These are phyloP conservation scores for Corinectria fuckeliana DNA, from an alignment of 2,329 filamentous ascomycete genomes.

Conservation along the genomic window DNA sequence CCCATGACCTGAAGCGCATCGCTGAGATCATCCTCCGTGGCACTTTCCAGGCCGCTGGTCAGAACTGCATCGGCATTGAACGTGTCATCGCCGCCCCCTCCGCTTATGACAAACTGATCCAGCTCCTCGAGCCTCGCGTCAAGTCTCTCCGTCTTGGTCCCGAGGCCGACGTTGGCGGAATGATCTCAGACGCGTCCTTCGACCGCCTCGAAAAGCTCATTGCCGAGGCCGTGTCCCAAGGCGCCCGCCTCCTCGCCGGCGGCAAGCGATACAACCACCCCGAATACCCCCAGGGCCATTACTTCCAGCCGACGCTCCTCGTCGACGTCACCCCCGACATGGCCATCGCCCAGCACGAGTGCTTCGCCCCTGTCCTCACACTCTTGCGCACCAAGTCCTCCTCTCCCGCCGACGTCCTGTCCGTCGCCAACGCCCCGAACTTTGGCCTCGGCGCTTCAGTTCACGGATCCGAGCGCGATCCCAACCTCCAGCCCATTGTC, in stretches of 20 bases:
- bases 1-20: constrained; percentile 71
- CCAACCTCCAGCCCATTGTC: constrained; percentile 69
- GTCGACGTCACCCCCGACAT: constrained; percentile 87
- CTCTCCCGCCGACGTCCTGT: constrained; percentile 67
- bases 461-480: constrained; percentile 72
- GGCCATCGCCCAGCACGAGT: constrained; percentile 87
- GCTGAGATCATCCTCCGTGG: constrained; percentile 86
- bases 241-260: constrained; percentile 82
- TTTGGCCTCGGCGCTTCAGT: constrained; percentile 91
- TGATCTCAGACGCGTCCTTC: constrained; percentile 83
- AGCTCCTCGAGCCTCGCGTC: constrained; percentile 76
- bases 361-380: constrained; percentile 90
- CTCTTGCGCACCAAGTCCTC: constrained; percentile 77
- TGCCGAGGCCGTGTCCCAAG: constrained; percentile 75
- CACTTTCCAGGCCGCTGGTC: constrained; percentile 92
- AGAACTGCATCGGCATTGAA: constrained; percentile 98
- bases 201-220: constrained; percentile 78
- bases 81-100: constrained; percentile 81
- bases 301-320: constrained; percentile 90
- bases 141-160: constrained; percentile 77
- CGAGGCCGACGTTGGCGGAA: constrained; percentile 82
- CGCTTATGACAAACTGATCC: constrained; percentile 77
- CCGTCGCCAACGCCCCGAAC: constrained; percentile 80
- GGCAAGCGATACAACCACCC: constrained; percentile 77
- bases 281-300: constrained; percentile 78